These are phyloP conservation scores for Nemania abortiva DNA, from an alignment of 2,329 filamentous ascomycete species.

Conservation along the genomic window DNA sequence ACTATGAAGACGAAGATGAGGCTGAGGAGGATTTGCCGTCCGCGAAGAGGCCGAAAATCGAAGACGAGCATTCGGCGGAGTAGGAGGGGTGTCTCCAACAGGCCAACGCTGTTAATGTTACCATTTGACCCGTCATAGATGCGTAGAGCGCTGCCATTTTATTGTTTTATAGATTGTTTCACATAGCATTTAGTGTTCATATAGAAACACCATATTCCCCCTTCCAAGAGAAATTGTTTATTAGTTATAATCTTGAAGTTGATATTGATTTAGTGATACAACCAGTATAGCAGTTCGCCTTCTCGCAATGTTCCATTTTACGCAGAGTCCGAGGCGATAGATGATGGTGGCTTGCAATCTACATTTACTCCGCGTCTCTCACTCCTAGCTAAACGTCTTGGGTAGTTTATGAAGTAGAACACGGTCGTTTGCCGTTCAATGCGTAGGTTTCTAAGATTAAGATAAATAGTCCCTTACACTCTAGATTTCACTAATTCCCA, in stretches of 20 bases:
- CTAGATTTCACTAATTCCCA: conserved; percentile 40
- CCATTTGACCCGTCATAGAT: neutral
- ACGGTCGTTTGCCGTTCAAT: too few species aligned
- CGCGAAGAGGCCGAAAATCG: neutral
- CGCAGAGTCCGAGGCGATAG: too few species aligned
- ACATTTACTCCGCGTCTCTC: too few species aligned
- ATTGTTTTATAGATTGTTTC: neutral
- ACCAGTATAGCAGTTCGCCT: too few species aligned
- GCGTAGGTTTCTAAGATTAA: too few species aligned
- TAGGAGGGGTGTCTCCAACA: too few species aligned
- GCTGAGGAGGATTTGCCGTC: too few species aligned
- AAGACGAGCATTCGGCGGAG: neutral
- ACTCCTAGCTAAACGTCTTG: too few species aligned
- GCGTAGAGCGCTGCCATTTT: neutral
- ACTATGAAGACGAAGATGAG: neutral
- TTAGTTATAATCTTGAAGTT: neutral
- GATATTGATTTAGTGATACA: neutral
- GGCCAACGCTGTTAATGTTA: neutral
- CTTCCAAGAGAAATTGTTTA: neutral
- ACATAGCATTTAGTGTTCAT: neutral
- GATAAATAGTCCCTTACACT: too few species aligned
- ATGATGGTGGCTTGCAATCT: too few species aligned
- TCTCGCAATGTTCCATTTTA: too few species aligned
- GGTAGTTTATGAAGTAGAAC: too few species aligned
- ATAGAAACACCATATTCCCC: neutral